phyloP scores from a whole-genome alignment of 306 rosid species.

The Rosa rugosa region DNA sequence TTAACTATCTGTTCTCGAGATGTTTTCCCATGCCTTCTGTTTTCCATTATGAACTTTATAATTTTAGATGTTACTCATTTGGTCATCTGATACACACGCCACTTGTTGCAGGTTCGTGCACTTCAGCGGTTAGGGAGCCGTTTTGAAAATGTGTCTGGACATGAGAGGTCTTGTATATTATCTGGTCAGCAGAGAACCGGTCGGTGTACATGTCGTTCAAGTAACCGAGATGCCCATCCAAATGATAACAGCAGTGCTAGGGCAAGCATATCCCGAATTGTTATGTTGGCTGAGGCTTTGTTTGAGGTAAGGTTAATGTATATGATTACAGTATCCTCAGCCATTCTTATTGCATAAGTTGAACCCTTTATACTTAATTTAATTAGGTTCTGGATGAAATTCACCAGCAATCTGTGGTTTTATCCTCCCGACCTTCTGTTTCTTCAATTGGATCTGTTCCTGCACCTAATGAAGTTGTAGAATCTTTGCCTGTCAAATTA shows the following conservation, averaged over 20 bases:
- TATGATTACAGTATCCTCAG: conserved; percentile 22
- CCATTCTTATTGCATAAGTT: conserved; percentile 46
- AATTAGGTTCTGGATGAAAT: conserved; percentile 99
- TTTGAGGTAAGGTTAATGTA: conserved; percentile 69
- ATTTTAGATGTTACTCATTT: background rate
- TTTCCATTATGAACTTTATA: background rate
- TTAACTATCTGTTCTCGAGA: conserved; percentile 9
- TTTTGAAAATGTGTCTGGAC: conserved; percentile 89
- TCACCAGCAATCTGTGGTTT: conserved; percentile 99
- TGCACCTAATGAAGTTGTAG: conserved; percentile 91
- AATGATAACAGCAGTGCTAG: conserved; percentile 81
- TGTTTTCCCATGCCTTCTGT: conserved; percentile 4
- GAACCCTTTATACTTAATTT: conserved; percentile 56
- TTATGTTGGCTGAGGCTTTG: conserved; percentile 96
- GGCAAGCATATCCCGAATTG: conserved; percentile 99
- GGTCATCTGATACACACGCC: conserved; percentile 4
- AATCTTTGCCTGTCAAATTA: conserved; percentile 87
- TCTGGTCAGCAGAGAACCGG: conserved; percentile 95
- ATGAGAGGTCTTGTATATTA: conserved; percentile 85
- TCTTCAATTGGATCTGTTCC: conserved; percentile 98
- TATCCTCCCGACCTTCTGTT: conserved; percentile 89
- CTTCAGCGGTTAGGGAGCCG: conserved; percentile 97
- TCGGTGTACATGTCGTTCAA: conserved; percentile 73
- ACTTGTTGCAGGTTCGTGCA: conserved; percentile 84
- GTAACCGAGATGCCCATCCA: conserved; percentile 49